Base-by-base conservation (phyloP, 371 early-diverging fungal species). In the Mortierella sp. region DNA sequence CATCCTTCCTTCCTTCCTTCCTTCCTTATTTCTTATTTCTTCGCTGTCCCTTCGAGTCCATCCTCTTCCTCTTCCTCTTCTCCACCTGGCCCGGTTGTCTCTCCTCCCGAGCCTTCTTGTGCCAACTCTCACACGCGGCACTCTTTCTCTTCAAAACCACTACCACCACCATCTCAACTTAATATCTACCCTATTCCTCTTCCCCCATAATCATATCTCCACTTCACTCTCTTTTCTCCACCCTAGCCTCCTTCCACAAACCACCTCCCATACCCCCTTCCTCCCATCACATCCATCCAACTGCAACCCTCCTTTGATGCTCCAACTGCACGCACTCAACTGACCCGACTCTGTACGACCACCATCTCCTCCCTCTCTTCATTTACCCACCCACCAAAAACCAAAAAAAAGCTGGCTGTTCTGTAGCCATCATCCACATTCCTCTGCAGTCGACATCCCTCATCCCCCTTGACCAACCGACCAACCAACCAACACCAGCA, bases 301-400 rank as follows among this genome's bases (percentile, higher is more conserved):
- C 65, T 19, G 16, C 60, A 28, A 34, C 65, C 19, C 65, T 63
- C 65, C n/a, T n/a, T 68, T 68, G 24, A 68, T 68, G 68, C 68
- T 21, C 19, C 68, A 63, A 63, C 65, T 34, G 19, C 14, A 19
- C 14, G 19, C 16, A 68, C 21, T 68, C 42, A 21, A 68, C 10
- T 68, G 63, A 63, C 31, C 68, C 7, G 11, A 10, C 68, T 24
- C 34, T 68, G 44, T 42, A 42, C 68, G 44, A 68, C 42, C 68
- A 68, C 44, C 42, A 38, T 11, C 26, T 9, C 7, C 7, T 9
- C 34, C 63, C 63, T 26, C 26, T 13, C 31, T 14, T 11, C 68
- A 1, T 11, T 42, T 42, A 0, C 42, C 24, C 44, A 38, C 68
- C 55, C 55, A 24, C 68, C 24, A 38, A 68, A 38, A 68, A 42